phyloP scores from a whole-genome alignment of 1,139 yeast genomes.

The Suhomyces bribrorum region DNA sequence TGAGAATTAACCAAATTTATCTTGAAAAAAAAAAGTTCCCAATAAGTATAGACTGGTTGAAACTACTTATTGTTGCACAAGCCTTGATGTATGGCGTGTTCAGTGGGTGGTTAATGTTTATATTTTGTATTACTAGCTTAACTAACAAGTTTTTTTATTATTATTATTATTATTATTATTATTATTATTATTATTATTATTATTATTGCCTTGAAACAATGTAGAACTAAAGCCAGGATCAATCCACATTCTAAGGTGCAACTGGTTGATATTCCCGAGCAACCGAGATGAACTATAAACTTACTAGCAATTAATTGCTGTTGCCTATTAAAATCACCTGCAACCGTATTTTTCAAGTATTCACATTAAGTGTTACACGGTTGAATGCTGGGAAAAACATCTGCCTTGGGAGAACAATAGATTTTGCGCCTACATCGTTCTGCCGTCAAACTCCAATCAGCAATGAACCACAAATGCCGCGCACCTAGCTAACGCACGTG shows the following conservation, averaged over 20 bases:
- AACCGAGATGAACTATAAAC: no score
- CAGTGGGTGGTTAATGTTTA: no score
- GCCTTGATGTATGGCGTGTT: no score
- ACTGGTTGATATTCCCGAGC: no score
- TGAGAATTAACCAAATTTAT: neutral
- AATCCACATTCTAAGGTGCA: no score
- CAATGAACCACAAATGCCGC: neutral
- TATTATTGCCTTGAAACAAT: no score
- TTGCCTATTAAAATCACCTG: no score
- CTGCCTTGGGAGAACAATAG: neutral
- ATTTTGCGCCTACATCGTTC: neutral
- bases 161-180: no score
- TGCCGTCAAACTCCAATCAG: neutral
- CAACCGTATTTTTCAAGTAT: neutral
- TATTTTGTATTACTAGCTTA: conserved; percentile 10
- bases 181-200: no score
- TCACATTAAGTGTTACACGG: neutral
- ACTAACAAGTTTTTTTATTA: conserved; percentile 2
- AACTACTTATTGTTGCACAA: no score
- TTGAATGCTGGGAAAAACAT: neutral
- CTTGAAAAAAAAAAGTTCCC: neutral
- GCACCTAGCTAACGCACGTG: neutral
- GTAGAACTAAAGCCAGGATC: no score
- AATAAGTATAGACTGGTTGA: neutral
- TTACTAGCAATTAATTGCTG: no score